Base-by-base conservation (phyloP, 2,329 filamentous ascomycete species). In the Microdochium bolleyi region DNA sequence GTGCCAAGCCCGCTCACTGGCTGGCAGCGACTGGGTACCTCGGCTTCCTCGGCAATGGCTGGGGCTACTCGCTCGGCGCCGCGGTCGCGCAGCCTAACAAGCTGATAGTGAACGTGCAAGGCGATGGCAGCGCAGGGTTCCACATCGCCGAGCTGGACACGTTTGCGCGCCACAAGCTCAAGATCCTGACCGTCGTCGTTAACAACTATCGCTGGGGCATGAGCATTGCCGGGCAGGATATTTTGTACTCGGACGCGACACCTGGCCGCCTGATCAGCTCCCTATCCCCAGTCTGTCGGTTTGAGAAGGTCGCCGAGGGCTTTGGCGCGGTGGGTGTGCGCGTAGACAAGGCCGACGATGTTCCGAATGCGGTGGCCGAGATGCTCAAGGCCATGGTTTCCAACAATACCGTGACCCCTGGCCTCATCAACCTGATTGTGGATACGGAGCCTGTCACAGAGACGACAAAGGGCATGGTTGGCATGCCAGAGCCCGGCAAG, bases 151-250 rank as follows among this genome's bases (percentile, higher is more conserved):
- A 75, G 55, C 64, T 75, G 2, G 73, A 75, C 53, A 75, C 72
- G 3, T 74, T 67, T 54, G 67, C 67, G 34, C 65, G 71, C 22
- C 67, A 70, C 55, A 58, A 62, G 1, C 60, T 74, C 25, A 65
- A 67, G 7, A 62, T 76, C 5, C 50, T 75, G 38, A 75, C 73
- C 0, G 61, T 76, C 2, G 61, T 75, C 0, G 62, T 70, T 2
- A 75, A 75, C 56, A 75, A 75, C 52, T 65, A 63, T 50, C 64
- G 63, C 30, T 76, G 73, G 73, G 73, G 73, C 14, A 75, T 75
- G 72, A 68, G 64, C 25, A 59, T 63, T 5, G 68, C 70, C 9
- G 73, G 73, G 0, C 73, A 75, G 57, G 70, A 75, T 21, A 60
- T 76, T 16, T 61, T 76, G 1, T 75, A 73, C 52, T 68, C 64